These are phyloP conservation scores for Mortierella antarctica DNA, from an alignment of 192 early-diverging fungal species.

Conservation along the genomic window DNA sequence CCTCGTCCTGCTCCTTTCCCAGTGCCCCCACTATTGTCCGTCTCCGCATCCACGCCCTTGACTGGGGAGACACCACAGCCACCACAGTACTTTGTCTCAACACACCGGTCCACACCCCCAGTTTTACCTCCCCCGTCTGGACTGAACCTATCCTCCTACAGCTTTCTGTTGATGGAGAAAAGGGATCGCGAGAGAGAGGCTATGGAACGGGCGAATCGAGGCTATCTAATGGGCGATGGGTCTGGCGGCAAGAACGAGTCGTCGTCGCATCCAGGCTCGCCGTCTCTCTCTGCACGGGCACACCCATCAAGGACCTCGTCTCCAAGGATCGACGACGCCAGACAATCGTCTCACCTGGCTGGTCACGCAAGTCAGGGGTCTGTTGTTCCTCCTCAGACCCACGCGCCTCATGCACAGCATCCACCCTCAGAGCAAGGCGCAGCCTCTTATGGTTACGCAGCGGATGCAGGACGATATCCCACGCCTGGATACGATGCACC, in stretches of 20 bases:
- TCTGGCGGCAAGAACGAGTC: constrained; percentile 9
- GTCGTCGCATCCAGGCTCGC: background rate
- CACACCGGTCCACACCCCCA: constrained; percentile 23
- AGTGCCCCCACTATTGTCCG: constrained; percentile 31
- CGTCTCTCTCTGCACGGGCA: too few species aligned
- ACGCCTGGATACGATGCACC: constrained; percentile 10
- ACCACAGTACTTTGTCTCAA: constrained; percentile 43
- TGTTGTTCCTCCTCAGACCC: too few species aligned
- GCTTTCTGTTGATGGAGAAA: constrained; percentile 52
- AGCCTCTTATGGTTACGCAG: constrained; percentile 1
- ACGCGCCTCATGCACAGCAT: too few species aligned
- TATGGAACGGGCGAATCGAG: constrained; percentile 39
- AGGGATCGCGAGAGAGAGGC: constrained; percentile 50
- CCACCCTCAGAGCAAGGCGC: too few species aligned
- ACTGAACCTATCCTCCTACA: constrained; percentile 46
- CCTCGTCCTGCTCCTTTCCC: background rate
- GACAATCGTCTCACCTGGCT: background rate
- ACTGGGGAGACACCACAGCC: constrained; percentile 33
- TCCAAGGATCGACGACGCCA: constrained; percentile 27
- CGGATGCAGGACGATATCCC: background rate
- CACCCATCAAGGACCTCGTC: constrained; percentile 18
- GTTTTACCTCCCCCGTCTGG: constrained; percentile 35
- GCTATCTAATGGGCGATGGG: constrained; percentile 23
- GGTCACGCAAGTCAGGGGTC: background rate
- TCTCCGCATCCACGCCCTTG: constrained; percentile 46